phyloP scores from a whole-genome alignment of 352 stramenopile species.

The Aphanomyces astaci region DNA sequence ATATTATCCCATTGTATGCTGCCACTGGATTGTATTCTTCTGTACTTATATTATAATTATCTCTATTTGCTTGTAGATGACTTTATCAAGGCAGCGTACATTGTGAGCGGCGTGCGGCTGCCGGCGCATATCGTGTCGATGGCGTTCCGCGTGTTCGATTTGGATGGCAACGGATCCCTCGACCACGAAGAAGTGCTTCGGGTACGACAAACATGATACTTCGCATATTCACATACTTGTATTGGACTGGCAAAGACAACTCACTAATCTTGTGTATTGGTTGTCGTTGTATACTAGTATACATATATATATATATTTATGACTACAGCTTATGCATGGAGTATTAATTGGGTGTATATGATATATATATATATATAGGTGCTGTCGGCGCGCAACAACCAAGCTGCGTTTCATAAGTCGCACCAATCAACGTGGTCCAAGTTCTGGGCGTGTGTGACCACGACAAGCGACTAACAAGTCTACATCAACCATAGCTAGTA shows the following conservation, averaged over 20 bases:
- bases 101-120: slow-evolving; percentile 60
- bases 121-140: slow-evolving; percentile 61
- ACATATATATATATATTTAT: background rate
- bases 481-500: too few species aligned
- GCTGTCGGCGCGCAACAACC: slow-evolving; percentile 51
- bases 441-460: slow-evolving; percentile 12
- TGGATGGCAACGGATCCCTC: slow-evolving; percentile 58
- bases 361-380: too few species aligned
- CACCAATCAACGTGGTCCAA: background rate
- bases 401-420: slow-evolving; percentile 45
- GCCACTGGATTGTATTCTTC: too few species aligned
- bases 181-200: slow-evolving; percentile 56
- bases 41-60: background rate
- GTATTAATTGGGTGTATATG: too few species aligned
- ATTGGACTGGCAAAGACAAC: too few species aligned
- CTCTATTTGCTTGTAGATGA: slow-evolving; percentile 29
- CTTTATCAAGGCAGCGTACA: slow-evolving; percentile 54
- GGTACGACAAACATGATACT: background rate
- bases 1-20: too few species aligned
- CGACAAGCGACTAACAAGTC: background rate
- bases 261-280: too few species aligned
- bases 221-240: background rate
- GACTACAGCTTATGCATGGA: background rate
- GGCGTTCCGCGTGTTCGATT: slow-evolving; percentile 67
- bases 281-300: too few species aligned